phyloP scores from a whole-genome alignment of 306 rosid genomes.

The Luffa acutangula region DNA sequence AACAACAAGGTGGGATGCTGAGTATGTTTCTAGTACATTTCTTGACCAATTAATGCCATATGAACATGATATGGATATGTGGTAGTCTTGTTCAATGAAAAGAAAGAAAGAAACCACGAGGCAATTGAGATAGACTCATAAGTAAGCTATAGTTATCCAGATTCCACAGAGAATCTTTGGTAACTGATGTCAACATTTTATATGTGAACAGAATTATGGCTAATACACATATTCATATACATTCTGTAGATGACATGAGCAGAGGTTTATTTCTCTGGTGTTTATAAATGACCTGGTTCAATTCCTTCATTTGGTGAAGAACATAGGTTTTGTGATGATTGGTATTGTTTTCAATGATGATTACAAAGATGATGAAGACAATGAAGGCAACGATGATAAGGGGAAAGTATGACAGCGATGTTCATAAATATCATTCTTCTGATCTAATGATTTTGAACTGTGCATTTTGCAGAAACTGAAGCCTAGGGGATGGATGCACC shows the following conservation, averaged over 20 bases:
- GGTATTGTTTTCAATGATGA: not conserved
- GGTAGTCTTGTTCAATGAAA: not conserved
- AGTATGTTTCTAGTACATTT: not conserved
- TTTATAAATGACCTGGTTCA: not conserved
- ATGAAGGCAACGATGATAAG: not conserved
- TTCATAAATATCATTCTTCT: slow-evolving; percentile 20
- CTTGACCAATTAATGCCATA: not conserved
- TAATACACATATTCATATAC: not conserved
- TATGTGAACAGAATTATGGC: not conserved
- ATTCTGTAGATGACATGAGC: not conserved
- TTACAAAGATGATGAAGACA: not conserved
- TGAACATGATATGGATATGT: not conserved
- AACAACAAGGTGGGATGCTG: not conserved
- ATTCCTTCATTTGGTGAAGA: not conserved
- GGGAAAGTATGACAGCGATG: slow-evolving; percentile 2
- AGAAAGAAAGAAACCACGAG: not conserved
- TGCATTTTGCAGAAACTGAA: slow-evolving; percentile 71
- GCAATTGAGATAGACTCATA: not conserved
- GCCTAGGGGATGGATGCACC: slow-evolving; percentile 75
- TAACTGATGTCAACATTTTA: not conserved
- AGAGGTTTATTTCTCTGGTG: not conserved
- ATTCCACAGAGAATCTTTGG: not conserved
- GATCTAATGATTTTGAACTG: slow-evolving; percentile 25
- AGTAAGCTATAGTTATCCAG: not conserved
- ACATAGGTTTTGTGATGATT: not conserved